A percentile compares a stretch with the other conserved stretches of the same genome.
These are phyloP conservation scores for Berberis vulgaris DNA, from an alignment of 164 flowering plant genomes.

Conservation along the genomic window DNA sequence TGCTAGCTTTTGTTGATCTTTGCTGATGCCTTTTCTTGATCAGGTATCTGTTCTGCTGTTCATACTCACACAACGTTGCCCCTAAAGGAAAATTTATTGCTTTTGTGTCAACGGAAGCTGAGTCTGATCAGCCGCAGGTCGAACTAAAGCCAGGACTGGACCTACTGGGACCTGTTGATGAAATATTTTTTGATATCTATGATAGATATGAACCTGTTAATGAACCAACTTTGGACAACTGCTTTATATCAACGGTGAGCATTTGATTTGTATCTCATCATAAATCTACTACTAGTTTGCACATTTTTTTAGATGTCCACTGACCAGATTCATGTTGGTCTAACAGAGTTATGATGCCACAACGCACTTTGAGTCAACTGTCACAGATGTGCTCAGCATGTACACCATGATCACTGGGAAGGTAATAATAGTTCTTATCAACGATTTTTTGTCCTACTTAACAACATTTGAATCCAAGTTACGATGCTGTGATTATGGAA, in stretches of 20 bases:
- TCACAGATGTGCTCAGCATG: conserved; percentile 73
- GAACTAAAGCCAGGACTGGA: conserved; percentile 84
- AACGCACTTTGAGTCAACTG: conserved; percentile 93
- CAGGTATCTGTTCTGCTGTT: conserved; percentile 96
- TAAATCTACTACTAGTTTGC: neutral
- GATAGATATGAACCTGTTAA: conserved; percentile 89
- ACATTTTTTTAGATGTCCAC: neutral
- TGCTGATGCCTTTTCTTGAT: conserved; percentile 3
- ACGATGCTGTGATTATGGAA: too few species aligned
- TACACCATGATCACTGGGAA: conserved; percentile 86
- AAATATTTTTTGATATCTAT: conserved; percentile 82
- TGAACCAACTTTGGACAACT: conserved; percentile 78
- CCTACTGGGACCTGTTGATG: conserved; percentile 87
- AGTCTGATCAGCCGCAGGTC: conserved; percentile 68
- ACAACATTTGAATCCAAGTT: too few species aligned
- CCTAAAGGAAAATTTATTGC: conserved; percentile 96
- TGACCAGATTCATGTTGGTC: conserved; percentile 2
- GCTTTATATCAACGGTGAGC: conserved; percentile 86
- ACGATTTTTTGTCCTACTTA: too few species aligned
- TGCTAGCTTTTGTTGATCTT: neutral
- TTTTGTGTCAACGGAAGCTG: conserved; percentile 89
- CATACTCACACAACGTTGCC: conserved; percentile 91
- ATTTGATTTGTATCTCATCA: neutral
- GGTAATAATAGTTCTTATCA: conserved; percentile 27
- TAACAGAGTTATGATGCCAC: conserved; percentile 94